A percentile compares a stretch with the other conserved stretches of the same genome.
Conservation (phyloP, 805 yeast genomes). For the Saccharomycopsis lassenensis region DNA sequence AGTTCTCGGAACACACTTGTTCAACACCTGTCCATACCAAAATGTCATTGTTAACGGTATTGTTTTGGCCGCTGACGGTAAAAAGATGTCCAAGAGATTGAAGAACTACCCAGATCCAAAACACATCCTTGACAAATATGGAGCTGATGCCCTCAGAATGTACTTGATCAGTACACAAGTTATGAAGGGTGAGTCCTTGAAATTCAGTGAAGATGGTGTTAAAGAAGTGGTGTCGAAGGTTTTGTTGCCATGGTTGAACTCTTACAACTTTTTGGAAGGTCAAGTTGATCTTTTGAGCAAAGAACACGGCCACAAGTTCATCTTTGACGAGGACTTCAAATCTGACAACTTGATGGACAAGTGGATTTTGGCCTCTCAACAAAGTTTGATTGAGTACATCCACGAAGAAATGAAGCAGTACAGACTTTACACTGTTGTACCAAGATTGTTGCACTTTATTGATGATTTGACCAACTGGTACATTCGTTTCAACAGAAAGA, state of each 20-base stretch:
- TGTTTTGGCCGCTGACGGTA: slow-evolving; percentile 95
- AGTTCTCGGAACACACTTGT: slow-evolving; percentile 89
- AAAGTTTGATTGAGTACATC: slow-evolving; percentile 75
- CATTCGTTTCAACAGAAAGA: slow-evolving; percentile 94
- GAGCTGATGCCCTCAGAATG: slow-evolving; percentile 96
- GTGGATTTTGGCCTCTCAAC: slow-evolving; percentile 96
- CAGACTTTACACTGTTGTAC: slow-evolving; percentile 92
- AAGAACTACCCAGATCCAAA: slow-evolving; percentile 97
- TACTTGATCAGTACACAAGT: slow-evolving; percentile 97
- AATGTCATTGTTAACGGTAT: slow-evolving; percentile 95
- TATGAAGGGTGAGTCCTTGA: slow-evolving; percentile 89
- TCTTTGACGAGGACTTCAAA: slow-evolving; percentile 50
- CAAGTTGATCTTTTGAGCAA: slow-evolving; percentile 80
- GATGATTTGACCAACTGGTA: slow-evolving; percentile 98
- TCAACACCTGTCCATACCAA: slow-evolving; percentile 85
- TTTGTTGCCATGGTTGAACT: slow-evolving; percentile 96
- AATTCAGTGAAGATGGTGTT: slow-evolving; percentile 98
- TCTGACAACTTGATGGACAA: slow-evolving; percentile 92
- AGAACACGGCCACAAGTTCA: slow-evolving; percentile 57
- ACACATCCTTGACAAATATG: slow-evolving; percentile 71
- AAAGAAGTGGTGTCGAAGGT: slow-evolving; percentile 96
- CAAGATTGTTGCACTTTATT: slow-evolving; percentile 75
- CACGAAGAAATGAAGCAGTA: slow-evolving; percentile 85
- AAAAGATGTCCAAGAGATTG: slow-evolving; percentile 97
- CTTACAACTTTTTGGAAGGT: slow-evolving; percentile 92